Evolutionary conservation across 495 filamentous ascomycete genomes (phyloP).

Genomic region (Daldinia bambusicola): DNA sequence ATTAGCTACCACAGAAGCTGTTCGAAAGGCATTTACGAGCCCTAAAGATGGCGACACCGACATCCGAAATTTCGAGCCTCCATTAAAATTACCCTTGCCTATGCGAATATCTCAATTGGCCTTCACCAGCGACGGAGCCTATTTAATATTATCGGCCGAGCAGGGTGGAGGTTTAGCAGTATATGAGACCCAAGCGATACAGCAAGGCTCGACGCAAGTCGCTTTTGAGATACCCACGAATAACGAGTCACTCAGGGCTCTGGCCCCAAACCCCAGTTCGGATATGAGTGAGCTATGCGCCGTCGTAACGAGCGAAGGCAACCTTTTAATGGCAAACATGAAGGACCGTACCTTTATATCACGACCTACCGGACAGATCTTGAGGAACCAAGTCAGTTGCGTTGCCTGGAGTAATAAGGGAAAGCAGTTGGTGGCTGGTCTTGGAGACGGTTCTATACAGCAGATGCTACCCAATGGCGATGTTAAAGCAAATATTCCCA

Average conservation of each 20-base stretch:
- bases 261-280: constrained; percentile 83
- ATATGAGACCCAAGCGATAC: constrained; percentile 75
- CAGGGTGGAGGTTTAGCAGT: constrained; percentile 83
- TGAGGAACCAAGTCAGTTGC: constrained; percentile 81
- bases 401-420: constrained; percentile 92
- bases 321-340: constrained; percentile 85
- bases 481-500: constrained; percentile 79
- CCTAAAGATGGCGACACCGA: constrained; percentile 68
- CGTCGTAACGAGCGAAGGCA: constrained; percentile 79
- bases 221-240: constrained; percentile 80
- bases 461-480: constrained; percentile 86
- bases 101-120: constrained; percentile 86
- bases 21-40: constrained; percentile 77
- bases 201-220: constrained; percentile 70
- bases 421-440: constrained; percentile 90
- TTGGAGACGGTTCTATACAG: constrained; percentile 79
- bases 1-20: constrained; percentile 77
- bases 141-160: constrained; percentile 84
- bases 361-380: constrained; percentile 69
- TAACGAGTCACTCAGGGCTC: constrained; percentile 73
- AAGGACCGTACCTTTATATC: constrained; percentile 67
- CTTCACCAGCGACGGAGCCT: constrained; percentile 86
- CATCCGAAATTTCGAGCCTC: constrained; percentile 76
- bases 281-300: constrained; percentile 74
- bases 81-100: constrained; percentile 75